Evolutionary conservation across 768 basidiomycete species (phyloP), one percentile per base, ranked within the genome.

Genomic region (Hygrocybe punicea): DNA sequence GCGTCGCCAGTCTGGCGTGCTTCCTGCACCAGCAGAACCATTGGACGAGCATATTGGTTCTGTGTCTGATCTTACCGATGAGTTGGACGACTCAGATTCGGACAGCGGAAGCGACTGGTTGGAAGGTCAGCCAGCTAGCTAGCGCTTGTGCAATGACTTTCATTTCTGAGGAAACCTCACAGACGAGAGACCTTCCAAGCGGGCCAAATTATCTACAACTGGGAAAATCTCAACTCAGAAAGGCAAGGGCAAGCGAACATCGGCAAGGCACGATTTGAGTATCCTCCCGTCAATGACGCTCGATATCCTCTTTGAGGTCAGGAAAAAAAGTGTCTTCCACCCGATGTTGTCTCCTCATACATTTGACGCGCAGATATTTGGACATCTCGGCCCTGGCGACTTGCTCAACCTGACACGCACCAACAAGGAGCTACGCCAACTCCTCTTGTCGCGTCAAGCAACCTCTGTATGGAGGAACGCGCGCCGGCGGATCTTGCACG

Each of bases 301-400:
- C 33, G 77, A 79, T 59, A 60, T 78, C n/a, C 64, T 78, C 16
- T 75, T 75, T 52, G 77, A 80, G 71, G 76, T 70, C 40, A 9
- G 2, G 5, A 40, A 35, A 13, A 21, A n/a, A n/a, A n/a, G n/a
- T n/a, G n/a, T n/a, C n/a, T n/a, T 42, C 7, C n/a, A 33, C 23
- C n/a, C 5, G 16, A n/a, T 39, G 7, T 16, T 36, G 36, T 16
- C 39, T 51, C 23, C 47, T 21, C 10, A 45, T 11, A 10, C 48
- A 14, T 2, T 17, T 14, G 51, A 47, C 56, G 13, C 3, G 6
- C 17, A 71, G 73, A 69, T 75, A 24, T 66, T 67, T 24, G 40
- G 45, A 1, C 63, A 66, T 36, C 62, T 75, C 13, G 56, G 45
- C 7, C 74, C 74, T 9, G 39, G 59, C 13, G 74, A 74, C 58